These are phyloP conservation scores for Alnus rubra DNA, from an alignment of 306 rosid species.

Conservation along the genomic window DNA sequence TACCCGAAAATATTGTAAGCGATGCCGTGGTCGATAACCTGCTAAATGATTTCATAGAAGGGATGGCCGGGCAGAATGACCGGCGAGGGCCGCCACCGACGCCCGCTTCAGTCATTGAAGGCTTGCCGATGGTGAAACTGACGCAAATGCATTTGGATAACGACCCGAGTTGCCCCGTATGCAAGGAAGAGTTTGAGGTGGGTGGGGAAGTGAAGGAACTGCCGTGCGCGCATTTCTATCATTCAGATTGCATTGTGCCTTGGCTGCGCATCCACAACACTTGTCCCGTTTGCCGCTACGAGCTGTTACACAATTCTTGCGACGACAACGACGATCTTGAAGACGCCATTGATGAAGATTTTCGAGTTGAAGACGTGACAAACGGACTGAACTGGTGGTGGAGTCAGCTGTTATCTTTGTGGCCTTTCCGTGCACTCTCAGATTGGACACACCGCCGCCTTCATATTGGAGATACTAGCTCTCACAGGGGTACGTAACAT, in stretches of 20 bases:
- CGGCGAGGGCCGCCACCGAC: slow-evolving; percentile 44
- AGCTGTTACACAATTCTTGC: slow-evolving; percentile 21
- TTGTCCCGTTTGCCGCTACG: slow-evolving; percentile 70
- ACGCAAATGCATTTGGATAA: slow-evolving; percentile 35
- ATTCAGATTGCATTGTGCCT: slow-evolving; percentile 63
- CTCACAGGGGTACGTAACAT: slow-evolving; percentile 26
- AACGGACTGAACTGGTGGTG: slow-evolving; percentile 38
- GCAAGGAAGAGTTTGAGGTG: slow-evolving; percentile 67
- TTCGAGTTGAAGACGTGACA: slow-evolving; percentile 33
- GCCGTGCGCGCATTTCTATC: slow-evolving; percentile 83
- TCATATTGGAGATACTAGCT: slow-evolving; percentile 10
- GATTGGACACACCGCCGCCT: slow-evolving; percentile 42
- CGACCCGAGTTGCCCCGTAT: slow-evolving; percentile 64
- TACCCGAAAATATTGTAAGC: neutral
- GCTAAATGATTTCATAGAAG: slow-evolving; percentile 25
- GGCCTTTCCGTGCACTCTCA: slow-evolving; percentile 45
- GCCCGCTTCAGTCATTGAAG: slow-evolving; percentile 28
- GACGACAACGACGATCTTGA: neutral
- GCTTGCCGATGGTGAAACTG: slow-evolving; percentile 41
- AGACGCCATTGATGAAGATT: neutral
- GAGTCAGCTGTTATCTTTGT: slow-evolving; percentile 39
- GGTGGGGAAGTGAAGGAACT: slow-evolving; percentile 55
- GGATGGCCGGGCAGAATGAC: slow-evolving; percentile 6
- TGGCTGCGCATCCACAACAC: slow-evolving; percentile 72
- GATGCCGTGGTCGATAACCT: slow-evolving; percentile 9